Evolutionary conservation across 306 rosid genomes (phyloP).

Genomic region (Prunus padus): DNA sequence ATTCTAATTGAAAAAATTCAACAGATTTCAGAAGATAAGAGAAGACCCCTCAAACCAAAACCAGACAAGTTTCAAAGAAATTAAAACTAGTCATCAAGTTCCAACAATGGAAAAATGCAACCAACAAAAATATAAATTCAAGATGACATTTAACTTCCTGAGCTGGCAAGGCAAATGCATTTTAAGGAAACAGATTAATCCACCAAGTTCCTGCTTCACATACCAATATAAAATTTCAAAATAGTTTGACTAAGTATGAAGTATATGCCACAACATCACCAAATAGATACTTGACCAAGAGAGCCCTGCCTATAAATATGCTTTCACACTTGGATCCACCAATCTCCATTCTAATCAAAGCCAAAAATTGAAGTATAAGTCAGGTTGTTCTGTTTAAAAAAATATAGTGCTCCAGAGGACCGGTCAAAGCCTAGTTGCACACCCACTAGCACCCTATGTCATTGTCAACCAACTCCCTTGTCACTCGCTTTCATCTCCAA

Average conservation of each 20-base stretch:
- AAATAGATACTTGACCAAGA: slow-evolving; percentile 13
- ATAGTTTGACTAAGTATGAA: not conserved
- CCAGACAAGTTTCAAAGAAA: slow-evolving; percentile 1
- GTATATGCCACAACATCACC: slow-evolving; percentile 2
- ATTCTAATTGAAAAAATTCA: not conserved
- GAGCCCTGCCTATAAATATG: not conserved
- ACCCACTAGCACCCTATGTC: slow-evolving; percentile 32
- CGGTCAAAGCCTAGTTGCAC: slow-evolving; percentile 12
- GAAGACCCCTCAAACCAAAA: not conserved
- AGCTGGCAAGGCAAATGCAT: not conserved
- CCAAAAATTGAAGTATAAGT: not conserved
- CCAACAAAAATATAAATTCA: not conserved
- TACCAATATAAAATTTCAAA: not conserved
- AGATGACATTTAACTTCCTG: not conserved
- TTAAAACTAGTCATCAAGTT: not conserved
- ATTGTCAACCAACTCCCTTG: slow-evolving; percentile 35
- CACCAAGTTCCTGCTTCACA: slow-evolving; percentile 1
- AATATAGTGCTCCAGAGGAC: not conserved
- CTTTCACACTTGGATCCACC: slow-evolving; percentile 11
- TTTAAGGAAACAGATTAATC: not conserved
- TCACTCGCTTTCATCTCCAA: slow-evolving; percentile 46
- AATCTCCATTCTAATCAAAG: slow-evolving; percentile 9
- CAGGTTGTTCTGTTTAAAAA: not conserved
- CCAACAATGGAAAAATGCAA: not conserved
- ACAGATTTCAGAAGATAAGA: not conserved